Conservation (phyloP, 768 basidiomycete genomes). For the Pisolithus marmoratus region DNA sequence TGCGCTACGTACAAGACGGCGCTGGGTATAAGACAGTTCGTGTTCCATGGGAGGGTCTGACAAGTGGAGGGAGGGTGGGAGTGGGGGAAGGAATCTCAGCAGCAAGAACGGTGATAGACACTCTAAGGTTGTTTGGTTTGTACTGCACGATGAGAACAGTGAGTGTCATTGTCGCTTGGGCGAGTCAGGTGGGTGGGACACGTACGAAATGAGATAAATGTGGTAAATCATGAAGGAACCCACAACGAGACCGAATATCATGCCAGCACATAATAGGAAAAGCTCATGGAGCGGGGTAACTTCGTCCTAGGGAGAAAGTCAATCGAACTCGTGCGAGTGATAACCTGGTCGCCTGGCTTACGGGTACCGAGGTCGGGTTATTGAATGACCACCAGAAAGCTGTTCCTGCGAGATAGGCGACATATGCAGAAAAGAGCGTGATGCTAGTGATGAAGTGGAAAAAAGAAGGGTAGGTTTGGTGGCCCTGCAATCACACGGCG, state of each 20-base stretch:
- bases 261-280: slow-evolving; percentile 52
- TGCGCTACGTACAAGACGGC: slow-evolving; percentile 58
- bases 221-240: slow-evolving; percentile 77
- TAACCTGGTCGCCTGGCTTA: slow-evolving; percentile 31
- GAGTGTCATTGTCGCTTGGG: no score
- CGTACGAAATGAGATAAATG: slow-evolving; percentile 68
- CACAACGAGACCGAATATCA: slow-evolving; percentile 56
- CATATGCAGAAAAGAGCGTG: slow-evolving; percentile 57
- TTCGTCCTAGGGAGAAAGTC: slow-evolving; percentile 42
- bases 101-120: slow-evolving; percentile 70
- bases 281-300: slow-evolving; percentile 67
- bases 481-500: slow-evolving; percentile 44
- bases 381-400: slow-evolving; percentile 63
- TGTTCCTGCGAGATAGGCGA: slow-evolving; percentile 45
- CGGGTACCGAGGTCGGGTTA: slow-evolving; percentile 50
- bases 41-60: slow-evolving; percentile 71
- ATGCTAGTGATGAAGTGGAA: slow-evolving; percentile 68
- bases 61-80: slow-evolving; percentile 43
- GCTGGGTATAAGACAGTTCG: slow-evolving; percentile 61
- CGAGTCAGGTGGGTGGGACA: slow-evolving; percentile 7
- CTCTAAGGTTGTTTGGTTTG: slow-evolving; percentile 84
- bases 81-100: slow-evolving; percentile 61
- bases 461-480: slow-evolving; percentile 80
- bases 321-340: background rate
- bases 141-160: slow-evolving; percentile 35